Evolutionary conservation across 257 asterid genomes (phyloP).

Genomic region (Solanum bulbocastanum): DNA sequence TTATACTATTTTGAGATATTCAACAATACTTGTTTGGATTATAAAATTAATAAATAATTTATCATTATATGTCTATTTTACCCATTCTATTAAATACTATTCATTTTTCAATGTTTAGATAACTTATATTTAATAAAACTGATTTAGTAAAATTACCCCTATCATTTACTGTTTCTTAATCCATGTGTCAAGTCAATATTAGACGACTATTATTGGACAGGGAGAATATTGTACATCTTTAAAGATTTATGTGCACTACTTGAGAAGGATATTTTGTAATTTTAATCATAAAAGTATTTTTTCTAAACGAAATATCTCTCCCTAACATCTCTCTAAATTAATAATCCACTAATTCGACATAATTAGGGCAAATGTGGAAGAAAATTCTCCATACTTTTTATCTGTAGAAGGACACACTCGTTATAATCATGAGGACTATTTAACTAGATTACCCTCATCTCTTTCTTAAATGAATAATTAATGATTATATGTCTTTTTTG

Average conservation of each 20-base stretch:
- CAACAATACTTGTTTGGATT: background rate
- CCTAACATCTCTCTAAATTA: background rate
- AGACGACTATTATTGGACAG: background rate
- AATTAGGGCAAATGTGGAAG: background rate
- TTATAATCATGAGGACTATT: background rate
- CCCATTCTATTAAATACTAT: too few relatives aligned
- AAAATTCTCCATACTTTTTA: background rate
- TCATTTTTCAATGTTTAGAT: background rate
- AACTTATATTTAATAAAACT: background rate
- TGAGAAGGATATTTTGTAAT: background rate
- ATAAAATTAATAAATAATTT: too few relatives aligned
- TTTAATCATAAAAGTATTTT: background rate
- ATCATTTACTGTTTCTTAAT: too few relatives aligned
- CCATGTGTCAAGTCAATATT: too few relatives aligned
- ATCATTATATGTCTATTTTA: background rate
- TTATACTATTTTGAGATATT: too few relatives aligned
- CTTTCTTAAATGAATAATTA: background rate
- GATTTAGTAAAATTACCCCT: too few relatives aligned
- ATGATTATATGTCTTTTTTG: background rate
- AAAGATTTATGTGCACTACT: background rate
- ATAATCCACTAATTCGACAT: background rate
- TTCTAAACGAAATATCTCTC: too few relatives aligned
- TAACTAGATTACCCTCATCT: background rate
- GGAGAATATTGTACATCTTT: background rate
- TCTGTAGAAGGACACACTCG: background rate